Base-by-base conservation (phyloP, 768 basidiomycete species). In the Hydnum rufescens region DNA sequence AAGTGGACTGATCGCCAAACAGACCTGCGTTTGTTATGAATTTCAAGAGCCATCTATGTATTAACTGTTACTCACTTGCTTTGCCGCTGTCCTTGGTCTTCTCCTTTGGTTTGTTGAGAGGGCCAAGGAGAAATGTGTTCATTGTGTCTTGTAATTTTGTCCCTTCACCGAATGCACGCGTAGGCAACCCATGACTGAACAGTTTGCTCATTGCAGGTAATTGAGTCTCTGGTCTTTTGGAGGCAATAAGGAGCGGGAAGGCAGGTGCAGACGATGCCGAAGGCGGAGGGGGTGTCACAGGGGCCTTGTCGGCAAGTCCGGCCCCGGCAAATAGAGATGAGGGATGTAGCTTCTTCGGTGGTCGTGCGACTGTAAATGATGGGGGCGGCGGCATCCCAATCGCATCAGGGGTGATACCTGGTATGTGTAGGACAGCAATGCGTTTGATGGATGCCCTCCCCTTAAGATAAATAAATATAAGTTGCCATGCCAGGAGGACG, bases 101-200 rank as follows among this genome's bases (percentile, higher is more conserved):
- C 65, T 93, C 89, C 52, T 82, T 49, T 0, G n/a, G n/a, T 74
- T 73, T 3, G 77, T 83, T 5, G n/a, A 95, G 69, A 2, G 88
- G 89, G 0, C 75, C 72, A 47, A 78, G 80, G 64, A 96, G 82
- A 61, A 97, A 86, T 0, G 78, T 66, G 58, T 80, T 78, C 23
- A 93, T 71, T 36, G 88, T 80, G 26, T 82, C 85, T 60, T 89
- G 82, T 78, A 97, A 81, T 42, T 78, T 71, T 32, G 73, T 79
- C 51, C 73, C 71, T 58, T 96, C 93, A 0, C 93, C 95, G 0
- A 90, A 92, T 0, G 92, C 90, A 19, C 82, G 77, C 0, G 90
- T 92, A 0, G 92, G 93, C 57, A 84, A 87, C 13, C 87, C 89
- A 67, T 95, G 87, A 53, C 83, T 85, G 68, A 96, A 99, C 44